Base-by-base conservation (phyloP, 2,329 filamentous ascomycete species). In the Coniochaeta pulveracea region DNA sequence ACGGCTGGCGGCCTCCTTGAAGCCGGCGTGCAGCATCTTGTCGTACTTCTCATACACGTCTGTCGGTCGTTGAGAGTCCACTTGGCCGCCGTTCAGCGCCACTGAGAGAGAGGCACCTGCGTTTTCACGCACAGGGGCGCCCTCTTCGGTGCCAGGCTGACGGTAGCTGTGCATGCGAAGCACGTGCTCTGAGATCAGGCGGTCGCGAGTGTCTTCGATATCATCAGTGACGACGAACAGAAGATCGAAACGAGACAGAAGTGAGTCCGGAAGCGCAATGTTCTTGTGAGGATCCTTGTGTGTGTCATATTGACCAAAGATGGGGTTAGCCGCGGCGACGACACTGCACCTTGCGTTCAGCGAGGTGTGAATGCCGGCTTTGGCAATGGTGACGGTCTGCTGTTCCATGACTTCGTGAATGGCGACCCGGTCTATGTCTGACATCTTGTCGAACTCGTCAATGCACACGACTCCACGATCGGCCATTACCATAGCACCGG, bases 351-450 rank as follows among this genome's bases (percentile, higher is more conserved):
- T 80, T 34, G 91, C 91, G 51, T 98, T 98, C 39, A 98, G 67
- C 3, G 88, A 94, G 0, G 91, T 98, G 58, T 98, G 91, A 38
- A 98, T 98, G 43, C 91, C 91, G 2, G 91, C 91, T 62, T 98
- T 98, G 34, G 91, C 91, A 49, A 98, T 98, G 10, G 91, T 98
- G 39, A 98, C 91, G 0, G 91, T 98, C 60, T 98, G 91, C 62
- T 98, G 91, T 61, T 98, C 91, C 91, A 98, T 98, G 44, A 98
- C 91, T 83, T 98, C 91, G 72, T 98, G 91, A 47, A 98, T 98
- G 29, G 91, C 91, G 4, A 98, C 91, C 53, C 91, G 78, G 58
- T 98, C 91, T 37, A 96, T 80, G 52, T 98, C 91, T 37, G 86
- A 95, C 91, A 98, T 98, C 59, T 98, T 98, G 64, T 98, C 91